These are phyloP conservation scores for Globisporangium uncinulatum DNA, from an alignment of 352 stramenopile species.

Conservation along the genomic window DNA sequence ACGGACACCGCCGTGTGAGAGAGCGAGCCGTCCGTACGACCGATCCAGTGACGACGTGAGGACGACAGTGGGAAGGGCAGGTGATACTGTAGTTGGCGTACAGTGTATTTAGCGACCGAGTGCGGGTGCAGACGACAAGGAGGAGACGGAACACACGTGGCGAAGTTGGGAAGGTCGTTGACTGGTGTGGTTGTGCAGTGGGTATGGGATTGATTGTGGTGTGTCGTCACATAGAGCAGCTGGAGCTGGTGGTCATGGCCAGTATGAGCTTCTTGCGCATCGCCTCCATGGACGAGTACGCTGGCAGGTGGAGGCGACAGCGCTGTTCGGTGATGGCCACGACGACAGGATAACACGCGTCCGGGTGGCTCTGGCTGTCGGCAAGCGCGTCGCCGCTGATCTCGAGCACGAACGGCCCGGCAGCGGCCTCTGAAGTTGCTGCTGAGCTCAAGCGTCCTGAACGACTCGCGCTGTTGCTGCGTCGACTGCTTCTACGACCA, in stretches of 20 bases:
- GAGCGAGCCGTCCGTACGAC: not conserved
- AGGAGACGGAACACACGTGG: not conserved
- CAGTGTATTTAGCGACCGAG: constrained; percentile 12
- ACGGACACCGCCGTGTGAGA: constrained; percentile 5
- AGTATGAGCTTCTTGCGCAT: constrained; percentile 59
- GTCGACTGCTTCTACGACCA: not conserved
- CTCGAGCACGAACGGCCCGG: constrained; percentile 32
- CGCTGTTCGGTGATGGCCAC: constrained; percentile 17
- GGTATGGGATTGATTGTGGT: too few relatives aligned
- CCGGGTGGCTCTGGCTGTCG: constrained; percentile 39
- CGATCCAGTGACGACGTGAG: too few relatives aligned
- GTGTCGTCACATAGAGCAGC: constrained; percentile 3
- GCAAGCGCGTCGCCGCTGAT: constrained; percentile 29
- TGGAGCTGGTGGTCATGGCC: constrained; percentile 33
- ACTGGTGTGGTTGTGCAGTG: not conserved
- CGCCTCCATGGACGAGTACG: constrained; percentile 41
- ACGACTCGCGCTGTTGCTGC: not conserved
- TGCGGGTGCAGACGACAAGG: not conserved
- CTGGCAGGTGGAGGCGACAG: constrained; percentile 47
- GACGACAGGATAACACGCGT: constrained; percentile 58
- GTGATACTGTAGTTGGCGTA: constrained; percentile 2
- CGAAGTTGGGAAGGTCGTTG: not conserved
- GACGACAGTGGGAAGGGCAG: not conserved
- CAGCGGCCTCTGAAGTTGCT: not conserved
- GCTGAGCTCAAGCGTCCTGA: not conserved